phyloP scores from a whole-genome alignment of 169 alveolate genomes.

The Eimeria tenella region DNA sequence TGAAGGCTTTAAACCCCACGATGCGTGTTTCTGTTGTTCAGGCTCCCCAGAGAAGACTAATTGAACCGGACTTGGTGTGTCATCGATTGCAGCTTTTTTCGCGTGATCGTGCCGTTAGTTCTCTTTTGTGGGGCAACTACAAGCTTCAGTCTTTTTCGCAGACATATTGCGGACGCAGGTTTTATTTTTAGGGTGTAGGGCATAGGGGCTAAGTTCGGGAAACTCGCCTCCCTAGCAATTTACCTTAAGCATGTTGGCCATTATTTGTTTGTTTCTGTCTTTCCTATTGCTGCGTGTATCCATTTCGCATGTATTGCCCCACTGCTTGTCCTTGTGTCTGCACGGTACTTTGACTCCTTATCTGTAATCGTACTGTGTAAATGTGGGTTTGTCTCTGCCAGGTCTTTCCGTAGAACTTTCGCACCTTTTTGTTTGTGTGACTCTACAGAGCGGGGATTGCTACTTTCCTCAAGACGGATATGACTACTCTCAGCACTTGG shows the following conservation, averaged over 20 bases:
- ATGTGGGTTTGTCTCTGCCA: no score
- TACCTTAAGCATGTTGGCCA: neutral
- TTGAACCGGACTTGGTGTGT: neutral
- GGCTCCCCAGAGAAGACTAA: neutral
- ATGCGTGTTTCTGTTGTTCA: neutral
- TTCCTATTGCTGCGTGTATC: neutral
- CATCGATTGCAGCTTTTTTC: no score
- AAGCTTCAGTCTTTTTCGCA: no score
- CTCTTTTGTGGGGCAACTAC: no score
- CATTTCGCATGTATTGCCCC: neutral
- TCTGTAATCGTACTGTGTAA: neutral
- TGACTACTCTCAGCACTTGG: constrained; percentile 76
- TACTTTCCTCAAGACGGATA: constrained; percentile 77
- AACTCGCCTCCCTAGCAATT: no score
- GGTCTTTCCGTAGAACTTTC: no score
- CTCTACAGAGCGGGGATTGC: constrained; percentile 64
- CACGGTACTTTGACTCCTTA: neutral
- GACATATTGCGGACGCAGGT: neutral
- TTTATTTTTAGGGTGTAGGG: neutral
- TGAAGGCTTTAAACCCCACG: neutral
- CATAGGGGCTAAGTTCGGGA: neutral
- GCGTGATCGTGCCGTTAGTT: no score
- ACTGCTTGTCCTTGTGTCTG: neutral
- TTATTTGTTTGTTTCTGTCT: neutral
- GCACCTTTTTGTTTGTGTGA: neutral